Evolutionary conservation across 1,284 basidiomycete genomes (phyloP), one percentile per base, ranked within the genome.

Genomic region (Cryptococcus jaspeensis): DNA sequence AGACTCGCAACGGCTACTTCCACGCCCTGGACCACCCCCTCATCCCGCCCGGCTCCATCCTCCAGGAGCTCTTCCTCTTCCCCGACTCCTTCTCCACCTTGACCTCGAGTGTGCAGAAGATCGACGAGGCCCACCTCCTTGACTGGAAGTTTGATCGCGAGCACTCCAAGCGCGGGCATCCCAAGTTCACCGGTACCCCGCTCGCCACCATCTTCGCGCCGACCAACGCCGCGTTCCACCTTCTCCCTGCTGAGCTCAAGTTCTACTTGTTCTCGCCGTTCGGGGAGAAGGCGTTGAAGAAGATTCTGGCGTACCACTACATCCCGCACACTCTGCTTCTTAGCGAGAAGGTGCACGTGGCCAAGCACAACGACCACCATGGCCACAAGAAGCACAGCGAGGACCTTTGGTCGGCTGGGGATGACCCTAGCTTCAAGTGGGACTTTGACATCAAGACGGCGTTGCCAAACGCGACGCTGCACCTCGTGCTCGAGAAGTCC

Each of bases 211-310:
- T 84, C 42, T 88, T 89, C 67, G 84, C 82, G 1, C 88, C 87
- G 0, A 81, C 81, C 49, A 87, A 88, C 69, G 71, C 70, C 8
- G 87, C 87, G 2, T 89, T 87, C 74, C 64, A 77, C 28, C 73
- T 69, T 9, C 79, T 89, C 22, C 88, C 88, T 0, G 69, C 61
- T 40, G 81, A 80, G 51, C 80, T 89, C 45, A 80, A 78, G 55
- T 65, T 80, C 37, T 89, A 81, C 80, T 79, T 89, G 53, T 88
- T 89, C 76, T 87, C 85, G 8, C 85, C 85, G 1, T 84, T 84
- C 55, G 88, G 88, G 7, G 75, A 77, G 48, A 74, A 71, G 39
- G 82, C 79, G 2, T 67, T 90, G 52, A 81, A 76, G 65, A 88
- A 87, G 75, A 67, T 89, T 15, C 70, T 89, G 23, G 79, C 84